A percentile compares a stretch with the other conserved stretches of the same genome.
Conservation (phyloP, 106 monocot species). For the Vanilla planifolia region DNA sequence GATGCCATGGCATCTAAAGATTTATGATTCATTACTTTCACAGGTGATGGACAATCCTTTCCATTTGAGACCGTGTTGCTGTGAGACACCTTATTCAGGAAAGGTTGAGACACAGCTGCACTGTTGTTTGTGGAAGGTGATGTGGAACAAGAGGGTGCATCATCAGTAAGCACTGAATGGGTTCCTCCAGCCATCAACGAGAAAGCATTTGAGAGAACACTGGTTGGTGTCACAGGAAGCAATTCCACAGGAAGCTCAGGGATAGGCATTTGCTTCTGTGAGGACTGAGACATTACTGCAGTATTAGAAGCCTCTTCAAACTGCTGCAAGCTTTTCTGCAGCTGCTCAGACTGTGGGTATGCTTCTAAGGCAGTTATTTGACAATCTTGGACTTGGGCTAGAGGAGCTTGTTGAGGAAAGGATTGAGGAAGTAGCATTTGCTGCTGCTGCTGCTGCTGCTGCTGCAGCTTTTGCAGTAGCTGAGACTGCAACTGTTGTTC, state of each 20-base stretch:
- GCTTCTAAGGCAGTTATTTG: conserved; percentile 35
- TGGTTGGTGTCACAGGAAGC: too few species aligned
- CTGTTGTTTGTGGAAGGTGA: conserved; percentile 58
- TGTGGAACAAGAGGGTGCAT: conserved; percentile 62
- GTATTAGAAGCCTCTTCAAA: conserved; percentile 9
- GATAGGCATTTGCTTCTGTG: too few species aligned
- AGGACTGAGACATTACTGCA: conserved; percentile 16
- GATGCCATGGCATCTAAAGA: conserved; percentile 26
- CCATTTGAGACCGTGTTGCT: conserved; percentile 10
- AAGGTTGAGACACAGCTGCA: conserved; percentile 26
- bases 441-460: conserved; percentile 17
- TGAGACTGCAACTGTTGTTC: conserved; percentile 19
- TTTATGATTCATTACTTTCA: conserved; percentile 6
- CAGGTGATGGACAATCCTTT: conserved; percentile 21
- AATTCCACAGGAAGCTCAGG: too few species aligned
- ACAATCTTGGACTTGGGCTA: conserved; percentile 40
- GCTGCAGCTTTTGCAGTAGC: conserved; percentile 32
- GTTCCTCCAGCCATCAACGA: conserved; percentile 22
- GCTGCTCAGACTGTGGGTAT: conserved; percentile 39
- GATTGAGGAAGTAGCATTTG: conserved; percentile 27
- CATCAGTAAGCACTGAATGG: conserved; percentile 46
- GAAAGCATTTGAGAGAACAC: neutral
- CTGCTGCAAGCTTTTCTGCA: conserved; percentile 25
- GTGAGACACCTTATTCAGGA: conserved; percentile 23
- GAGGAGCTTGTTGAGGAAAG: conserved; percentile 29